Evolutionary conservation across 2,329 filamentous ascomycete genomes (phyloP), one percentile per base, ranked within the genome.

Genomic region (Xylaria multiplex): DNA sequence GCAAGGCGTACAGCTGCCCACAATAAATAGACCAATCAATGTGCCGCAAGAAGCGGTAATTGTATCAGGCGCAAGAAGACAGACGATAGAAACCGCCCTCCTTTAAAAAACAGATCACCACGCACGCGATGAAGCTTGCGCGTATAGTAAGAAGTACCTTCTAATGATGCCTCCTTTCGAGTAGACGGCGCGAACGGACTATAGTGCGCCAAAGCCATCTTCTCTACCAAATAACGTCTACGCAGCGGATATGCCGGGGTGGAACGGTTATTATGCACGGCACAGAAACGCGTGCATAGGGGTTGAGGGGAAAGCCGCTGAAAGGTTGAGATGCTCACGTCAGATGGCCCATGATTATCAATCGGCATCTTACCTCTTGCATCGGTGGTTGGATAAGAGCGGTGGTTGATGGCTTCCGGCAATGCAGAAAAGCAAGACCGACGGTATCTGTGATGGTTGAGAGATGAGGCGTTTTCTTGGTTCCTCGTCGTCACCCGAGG

Each of bases 1-100:
- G 58, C 64, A 62, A 43, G 59, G 24, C 59, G 59, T 22, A 50
- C 56, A 62, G 43, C 59, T 50, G 62, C 62, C 62, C 63, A 60
- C 59, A 62, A 56, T 61, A 48, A 43, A 58, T 45, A 54, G 58
- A 57, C 62, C 59, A 68, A 66, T 57, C 59, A 63, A 48, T 32
- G 49, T 40, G 24, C 16, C 35, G 60, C 64, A 22, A 52, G 35
- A 52, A 13, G 57, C 63, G 58, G 58, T 46, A 43, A 42, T 30
- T 42, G 30, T 43, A 57, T 46, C 37, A 22, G 35, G 50, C 57
- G 43, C 13, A 37, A 30, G 50, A 14, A 50, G 46, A 54, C 58
- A 45, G 37, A 54, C 48, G 63, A 40, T 55, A 50, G 43, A 42
- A 54, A 56, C 35, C 35, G 30, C 43, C 62, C 59, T 56, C 37